Percentiles rank a stretch among this genome's conserved stretches.
Evolutionary conservation across 805 yeast genomes (phyloP).

Genomic region (Candida quercuum): DNA sequence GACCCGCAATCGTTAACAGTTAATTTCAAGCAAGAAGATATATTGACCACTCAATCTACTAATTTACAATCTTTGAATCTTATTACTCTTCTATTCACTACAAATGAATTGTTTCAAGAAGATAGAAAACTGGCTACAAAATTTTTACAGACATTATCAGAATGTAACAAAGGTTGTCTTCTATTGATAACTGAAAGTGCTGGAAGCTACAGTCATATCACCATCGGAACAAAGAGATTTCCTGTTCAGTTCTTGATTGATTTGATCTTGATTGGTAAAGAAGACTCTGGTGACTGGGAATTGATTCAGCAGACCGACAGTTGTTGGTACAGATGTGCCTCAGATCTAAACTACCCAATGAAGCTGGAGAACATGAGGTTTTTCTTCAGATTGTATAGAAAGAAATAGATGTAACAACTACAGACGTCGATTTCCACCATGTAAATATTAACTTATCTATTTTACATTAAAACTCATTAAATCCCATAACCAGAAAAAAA

Average conservation of each 20-base stretch:
- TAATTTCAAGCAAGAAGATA: conserved; percentile 30
- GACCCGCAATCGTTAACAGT: conserved; percentile 28
- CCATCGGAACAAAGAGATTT: conserved; percentile 68
- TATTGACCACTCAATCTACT: conserved; percentile 19
- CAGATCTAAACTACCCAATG: conserved; percentile 51
- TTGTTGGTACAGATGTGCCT: conserved; percentile 68
- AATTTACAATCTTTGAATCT: conserved; percentile 34
- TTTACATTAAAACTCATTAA: conserved; percentile 13
- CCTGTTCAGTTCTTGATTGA: conserved; percentile 81
- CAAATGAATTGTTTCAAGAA: conserved; percentile 78
- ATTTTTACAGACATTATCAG: conserved; percentile 49
- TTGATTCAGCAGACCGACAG: conserved; percentile 63
- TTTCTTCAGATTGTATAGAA: conserved; percentile 69
- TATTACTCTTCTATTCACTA: conserved; percentile 75
- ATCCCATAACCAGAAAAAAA: conserved; percentile 15
- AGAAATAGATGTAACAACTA: conserved; percentile 28
- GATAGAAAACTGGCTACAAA: conserved; percentile 56
- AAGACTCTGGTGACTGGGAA: conserved; percentile 56
- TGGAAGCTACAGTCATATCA: conserved; percentile 80
- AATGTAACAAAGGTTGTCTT: conserved; percentile 52
- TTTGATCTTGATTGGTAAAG: conserved; percentile 56
- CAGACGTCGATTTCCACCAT: background rate
- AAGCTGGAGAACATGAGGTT: conserved; percentile 86
- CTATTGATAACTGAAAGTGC: conserved; percentile 81
- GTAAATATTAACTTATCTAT: conserved; percentile 8